phyloP scores from a whole-genome alignment of 495 filamentous ascomycete genomes.

The Aspergillus kassunensis region DNA sequence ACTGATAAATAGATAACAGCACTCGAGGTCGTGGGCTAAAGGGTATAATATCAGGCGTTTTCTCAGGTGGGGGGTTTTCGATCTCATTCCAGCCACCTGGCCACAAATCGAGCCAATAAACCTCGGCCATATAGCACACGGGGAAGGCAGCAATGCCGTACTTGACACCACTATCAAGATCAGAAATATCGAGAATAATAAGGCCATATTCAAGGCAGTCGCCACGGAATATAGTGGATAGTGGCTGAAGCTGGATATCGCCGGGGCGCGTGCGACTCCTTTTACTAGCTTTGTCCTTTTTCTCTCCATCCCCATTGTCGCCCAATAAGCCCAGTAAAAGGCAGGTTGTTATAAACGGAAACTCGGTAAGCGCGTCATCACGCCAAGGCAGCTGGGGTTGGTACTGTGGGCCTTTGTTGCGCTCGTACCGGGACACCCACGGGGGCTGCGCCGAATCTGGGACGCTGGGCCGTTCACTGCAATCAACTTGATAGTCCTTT shows the following conservation, averaged over 20 bases:
- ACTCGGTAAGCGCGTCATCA: conserved; percentile 14
- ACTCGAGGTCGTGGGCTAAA: conserved; percentile 12
- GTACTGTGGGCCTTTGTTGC: neutral
- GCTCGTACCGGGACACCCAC: conserved; percentile 1
- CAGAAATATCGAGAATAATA: conserved; percentile 18
- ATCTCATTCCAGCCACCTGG: conserved; percentile 12
- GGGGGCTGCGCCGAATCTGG: conserved; percentile 18
- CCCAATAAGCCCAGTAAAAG: conserved; percentile 16
- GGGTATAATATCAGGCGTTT: conserved; percentile 10
- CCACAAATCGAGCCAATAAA: neutral
- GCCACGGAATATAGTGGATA: conserved; percentile 17
- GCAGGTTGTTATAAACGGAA: conserved; percentile 17
- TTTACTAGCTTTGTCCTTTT: neutral
- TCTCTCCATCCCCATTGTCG: conserved; percentile 3
- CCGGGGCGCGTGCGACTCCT: conserved; percentile 6
- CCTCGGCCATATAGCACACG: conserved; percentile 15
- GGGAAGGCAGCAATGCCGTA: conserved; percentile 18
- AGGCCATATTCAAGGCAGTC: conserved; percentile 22
- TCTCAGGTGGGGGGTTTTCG: conserved; percentile 7
- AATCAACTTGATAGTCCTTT: conserved; percentile 3
- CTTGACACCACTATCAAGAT: conserved; percentile 16
- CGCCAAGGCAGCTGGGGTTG: conserved; percentile 16
- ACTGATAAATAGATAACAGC: conserved; percentile 13
- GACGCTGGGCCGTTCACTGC: conserved; percentile 12
- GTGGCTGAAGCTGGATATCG: conserved; percentile 18